phyloP scores from a whole-genome alignment of 371 early-diverging fungal genomes.

The Haplosporangium sp. region DNA sequence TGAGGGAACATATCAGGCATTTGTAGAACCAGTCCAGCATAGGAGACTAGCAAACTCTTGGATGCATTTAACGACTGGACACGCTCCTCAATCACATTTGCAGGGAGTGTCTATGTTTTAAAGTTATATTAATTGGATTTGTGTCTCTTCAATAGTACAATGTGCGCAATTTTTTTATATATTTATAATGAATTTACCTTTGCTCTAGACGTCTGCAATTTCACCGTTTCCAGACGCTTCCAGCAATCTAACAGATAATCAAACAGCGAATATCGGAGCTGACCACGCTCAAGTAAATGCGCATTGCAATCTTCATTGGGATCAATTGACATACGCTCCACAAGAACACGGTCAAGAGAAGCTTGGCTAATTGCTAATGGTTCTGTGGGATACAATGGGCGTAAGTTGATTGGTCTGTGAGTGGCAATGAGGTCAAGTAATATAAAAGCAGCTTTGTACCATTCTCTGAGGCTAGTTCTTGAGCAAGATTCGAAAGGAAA shows the following conservation, averaged over 20 bases:
- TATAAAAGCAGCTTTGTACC: slow-evolving; percentile 2
- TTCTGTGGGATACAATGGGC: slow-evolving; percentile 21
- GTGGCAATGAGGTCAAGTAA: not conserved
- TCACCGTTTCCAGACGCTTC: slow-evolving; percentile 63
- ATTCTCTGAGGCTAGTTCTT: slow-evolving; percentile 26
- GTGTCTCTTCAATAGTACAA: not conserved
- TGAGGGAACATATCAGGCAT: slow-evolving; percentile 94
- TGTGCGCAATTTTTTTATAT: not conserved
- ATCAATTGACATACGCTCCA: slow-evolving; percentile 81
- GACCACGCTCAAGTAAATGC: slow-evolving; percentile 51
- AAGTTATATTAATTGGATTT: not conserved
- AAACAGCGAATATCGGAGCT: slow-evolving; percentile 65
- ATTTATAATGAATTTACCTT: slow-evolving; percentile 58
- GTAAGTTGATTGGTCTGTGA: not conserved
- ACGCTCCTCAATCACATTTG: slow-evolving; percentile 67
- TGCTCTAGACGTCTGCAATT: slow-evolving; percentile 47
- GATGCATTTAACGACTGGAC: slow-evolving; percentile 66
- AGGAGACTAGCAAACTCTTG: slow-evolving; percentile 78
- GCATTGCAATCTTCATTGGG: slow-evolving; percentile 61
- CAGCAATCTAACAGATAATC: slow-evolving; percentile 86
- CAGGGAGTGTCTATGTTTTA: slow-evolving; percentile 63
- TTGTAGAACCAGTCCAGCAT: slow-evolving; percentile 85
- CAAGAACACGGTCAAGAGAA: slow-evolving; percentile 79
- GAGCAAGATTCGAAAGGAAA: slow-evolving; percentile 37
- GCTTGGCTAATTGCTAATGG: slow-evolving; percentile 63